Conservation (phyloP, 305 asterid genomes). For the Coffea humblotiana region DNA sequence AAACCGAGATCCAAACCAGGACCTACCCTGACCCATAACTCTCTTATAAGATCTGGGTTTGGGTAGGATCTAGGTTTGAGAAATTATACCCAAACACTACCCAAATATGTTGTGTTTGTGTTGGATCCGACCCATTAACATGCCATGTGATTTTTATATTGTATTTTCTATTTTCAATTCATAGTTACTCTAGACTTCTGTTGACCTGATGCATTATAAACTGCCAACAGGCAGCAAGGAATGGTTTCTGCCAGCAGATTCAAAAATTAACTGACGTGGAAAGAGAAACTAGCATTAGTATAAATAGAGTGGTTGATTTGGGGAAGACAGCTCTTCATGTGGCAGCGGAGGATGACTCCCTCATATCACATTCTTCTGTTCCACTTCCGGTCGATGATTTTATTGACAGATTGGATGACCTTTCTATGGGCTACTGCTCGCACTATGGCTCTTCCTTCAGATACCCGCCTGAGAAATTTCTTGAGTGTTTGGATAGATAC, state of each 20-base stretch:
- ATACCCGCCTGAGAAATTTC: slow-evolving; percentile 60
- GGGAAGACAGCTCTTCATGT: slow-evolving; percentile 70
- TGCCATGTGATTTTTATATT: neutral
- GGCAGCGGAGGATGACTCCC: slow-evolving; percentile 86
- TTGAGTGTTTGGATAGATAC: slow-evolving; percentile 61
- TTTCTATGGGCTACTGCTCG: slow-evolving; percentile 69
- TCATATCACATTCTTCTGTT: slow-evolving; percentile 80
- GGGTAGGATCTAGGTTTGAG: too few relatives aligned
- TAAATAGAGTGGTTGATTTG: slow-evolving; percentile 58
- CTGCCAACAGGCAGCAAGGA: slow-evolving; percentile 62
- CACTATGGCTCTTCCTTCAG: slow-evolving; percentile 59
- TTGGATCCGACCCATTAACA: too few relatives aligned
- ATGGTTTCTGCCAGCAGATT: slow-evolving; percentile 60
- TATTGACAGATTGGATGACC: slow-evolving; percentile 60
- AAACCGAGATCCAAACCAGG: too few relatives aligned
- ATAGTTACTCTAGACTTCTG: neutral
- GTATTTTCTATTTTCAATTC: neutral
- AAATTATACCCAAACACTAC: too few relatives aligned
- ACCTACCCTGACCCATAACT: too few relatives aligned
- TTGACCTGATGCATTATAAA: slow-evolving; percentile 17
- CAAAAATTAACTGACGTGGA: slow-evolving; percentile 48
- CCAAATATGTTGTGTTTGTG: too few relatives aligned
- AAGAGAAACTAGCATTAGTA: slow-evolving; percentile 69
- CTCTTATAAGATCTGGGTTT: too few relatives aligned
- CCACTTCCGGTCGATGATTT: slow-evolving; percentile 84